These are phyloP conservation scores for Huntiella decipiens DNA, from an alignment of 2,329 filamentous ascomycete genomes.

Conservation along the genomic window DNA sequence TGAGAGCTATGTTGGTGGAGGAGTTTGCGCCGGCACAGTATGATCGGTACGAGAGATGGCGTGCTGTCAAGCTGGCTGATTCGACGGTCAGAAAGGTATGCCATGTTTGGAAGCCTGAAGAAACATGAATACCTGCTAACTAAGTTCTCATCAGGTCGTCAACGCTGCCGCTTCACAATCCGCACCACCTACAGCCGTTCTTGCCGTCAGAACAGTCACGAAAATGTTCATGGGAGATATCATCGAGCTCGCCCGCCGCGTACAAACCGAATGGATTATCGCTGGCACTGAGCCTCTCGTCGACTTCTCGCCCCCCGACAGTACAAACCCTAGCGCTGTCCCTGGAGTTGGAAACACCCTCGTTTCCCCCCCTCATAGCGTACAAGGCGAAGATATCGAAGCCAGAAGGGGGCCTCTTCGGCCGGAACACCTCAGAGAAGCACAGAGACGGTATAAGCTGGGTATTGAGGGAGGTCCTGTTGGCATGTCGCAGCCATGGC, in stretches of 20 bases:
- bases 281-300: constrained; percentile 37
- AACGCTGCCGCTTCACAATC: constrained; percentile 69
- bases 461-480: constrained; percentile 43
- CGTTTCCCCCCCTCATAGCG: neutral
- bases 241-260: constrained; percentile 49
- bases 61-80: constrained; percentile 48
- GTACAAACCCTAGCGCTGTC: constrained; percentile 13
- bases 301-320: constrained; percentile 27
- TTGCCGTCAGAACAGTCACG: constrained; percentile 55
- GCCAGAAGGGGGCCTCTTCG: constrained; percentile 38
- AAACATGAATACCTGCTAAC: neutral
- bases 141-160: constrained; percentile 34
- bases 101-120: constrained; percentile 4
- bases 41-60: constrained; percentile 51
- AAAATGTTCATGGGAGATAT: constrained; percentile 64
- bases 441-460: constrained; percentile 47
- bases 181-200: constrained; percentile 52
- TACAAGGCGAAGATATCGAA: neutral
- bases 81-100: constrained; percentile 48
- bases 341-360: constrained; percentile 12
- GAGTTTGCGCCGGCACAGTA: constrained; percentile 49
- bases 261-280: constrained; percentile 53
- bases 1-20: constrained; percentile 41
- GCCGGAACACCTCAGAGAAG: constrained; percentile 58
- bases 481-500: constrained; percentile 40